Evolutionary conservation across 768 basidiomycete genomes (phyloP).

Genomic region (Suillus placidus): DNA sequence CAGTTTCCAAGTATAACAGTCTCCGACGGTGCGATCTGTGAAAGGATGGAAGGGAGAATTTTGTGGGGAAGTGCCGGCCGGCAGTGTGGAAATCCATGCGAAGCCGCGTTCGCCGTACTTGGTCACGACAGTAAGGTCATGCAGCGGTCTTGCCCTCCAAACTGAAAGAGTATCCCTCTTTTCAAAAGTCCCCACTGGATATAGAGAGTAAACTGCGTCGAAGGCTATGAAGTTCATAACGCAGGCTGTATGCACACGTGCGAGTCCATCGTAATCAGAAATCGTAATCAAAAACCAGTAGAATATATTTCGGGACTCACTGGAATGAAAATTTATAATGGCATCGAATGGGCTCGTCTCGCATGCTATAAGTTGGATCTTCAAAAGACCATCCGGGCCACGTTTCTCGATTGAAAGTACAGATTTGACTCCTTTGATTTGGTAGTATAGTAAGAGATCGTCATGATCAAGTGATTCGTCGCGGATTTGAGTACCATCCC

Average conservation of each 20-base stretch:
- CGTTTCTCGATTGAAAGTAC: slow-evolving; percentile 24
- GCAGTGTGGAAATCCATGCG: slow-evolving; percentile 29
- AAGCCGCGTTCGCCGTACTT: slow-evolving; percentile 40
- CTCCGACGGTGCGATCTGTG: slow-evolving; percentile 30
- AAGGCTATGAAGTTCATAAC: slow-evolving; percentile 48
- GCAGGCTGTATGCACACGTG: slow-evolving; percentile 30
- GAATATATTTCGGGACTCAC: slow-evolving; percentile 28
- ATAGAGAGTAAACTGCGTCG: slow-evolving; percentile 41
- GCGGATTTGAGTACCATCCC: slow-evolving; percentile 12
- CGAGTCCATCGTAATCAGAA: neutral
- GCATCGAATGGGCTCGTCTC: slow-evolving; percentile 36
- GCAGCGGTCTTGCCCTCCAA: slow-evolving; percentile 10
- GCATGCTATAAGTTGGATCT: slow-evolving; percentile 44
- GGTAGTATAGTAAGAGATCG: slow-evolving; percentile 17
- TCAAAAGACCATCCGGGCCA: slow-evolving; percentile 15
- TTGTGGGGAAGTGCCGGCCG: neutral
- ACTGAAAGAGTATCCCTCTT: slow-evolving; percentile 29
- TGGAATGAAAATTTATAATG: slow-evolving; percentile 46
- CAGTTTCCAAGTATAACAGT: slow-evolving; percentile 31
- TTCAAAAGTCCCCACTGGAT: slow-evolving; percentile 42
- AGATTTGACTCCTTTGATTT: slow-evolving; percentile 15
- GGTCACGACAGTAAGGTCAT: slow-evolving; percentile 15
- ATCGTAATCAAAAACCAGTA: too few relatives aligned
- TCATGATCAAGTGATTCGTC: slow-evolving; percentile 10
- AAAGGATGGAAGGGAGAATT: slow-evolving; percentile 18